Evolutionary conservation across 306 rosid genomes (phyloP).

Genomic region (Crotalaria pallida): DNA sequence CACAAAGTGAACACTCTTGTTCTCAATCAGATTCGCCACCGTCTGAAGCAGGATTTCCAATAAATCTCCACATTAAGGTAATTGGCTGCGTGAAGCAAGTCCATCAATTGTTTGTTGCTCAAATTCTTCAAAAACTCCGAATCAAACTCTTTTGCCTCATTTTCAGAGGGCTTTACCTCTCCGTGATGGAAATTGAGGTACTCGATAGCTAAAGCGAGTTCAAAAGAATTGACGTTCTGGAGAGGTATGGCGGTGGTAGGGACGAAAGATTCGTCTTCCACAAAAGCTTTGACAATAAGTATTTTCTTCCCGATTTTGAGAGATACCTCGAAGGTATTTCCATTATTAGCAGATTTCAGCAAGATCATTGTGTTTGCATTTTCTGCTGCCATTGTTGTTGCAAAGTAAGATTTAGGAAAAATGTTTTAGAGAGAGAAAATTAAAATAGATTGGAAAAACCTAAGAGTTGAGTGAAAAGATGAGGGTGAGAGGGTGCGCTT

Average conservation of each 20-base stretch:
- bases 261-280: constrained; percentile 2
- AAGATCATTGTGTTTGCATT: background rate
- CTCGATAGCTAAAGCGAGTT: constrained; percentile 8
- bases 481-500: no score
- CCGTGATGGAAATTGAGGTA: background rate
- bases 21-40: constrained; percentile 20
- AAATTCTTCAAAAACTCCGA: background rate
- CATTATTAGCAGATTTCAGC: constrained; percentile 9
- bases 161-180: background rate
- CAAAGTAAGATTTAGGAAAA: background rate
- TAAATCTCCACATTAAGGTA: constrained; percentile 14
- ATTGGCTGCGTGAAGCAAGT: constrained; percentile 23
- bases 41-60: background rate
- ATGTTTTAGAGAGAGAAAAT: background rate
- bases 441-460: no score
- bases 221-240: constrained; percentile 1
- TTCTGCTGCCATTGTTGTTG: background rate
- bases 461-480: background rate
- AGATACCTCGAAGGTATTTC: constrained; percentile 9
- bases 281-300: constrained; percentile 16
- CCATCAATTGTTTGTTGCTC: background rate
- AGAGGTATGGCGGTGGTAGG: constrained; percentile 2
- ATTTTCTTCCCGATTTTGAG: constrained; percentile 16
- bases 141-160: background rate
- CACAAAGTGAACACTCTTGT: constrained; percentile 30